A percentile compares a stretch with the other conserved stretches of the same genome.
Conservation (phyloP, 805 yeast genomes). For the Candida sanyiensis region DNA sequence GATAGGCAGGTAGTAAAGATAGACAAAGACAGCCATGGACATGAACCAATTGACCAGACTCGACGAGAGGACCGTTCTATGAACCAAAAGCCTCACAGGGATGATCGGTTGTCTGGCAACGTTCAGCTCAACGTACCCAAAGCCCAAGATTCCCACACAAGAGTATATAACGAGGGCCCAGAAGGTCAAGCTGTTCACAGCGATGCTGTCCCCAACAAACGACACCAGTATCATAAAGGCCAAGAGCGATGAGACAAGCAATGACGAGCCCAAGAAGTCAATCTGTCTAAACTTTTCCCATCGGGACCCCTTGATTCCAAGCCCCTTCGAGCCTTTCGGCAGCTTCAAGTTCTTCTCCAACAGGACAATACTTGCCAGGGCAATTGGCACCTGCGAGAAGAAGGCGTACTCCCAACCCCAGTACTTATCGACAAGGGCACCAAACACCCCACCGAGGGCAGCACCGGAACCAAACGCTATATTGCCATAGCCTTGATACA, state of each 20-base stretch:
- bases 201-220: slow-evolving; percentile 52
- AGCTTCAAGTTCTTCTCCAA: slow-evolving; percentile 33
- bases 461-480: slow-evolving; percentile 69
- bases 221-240: slow-evolving; percentile 61
- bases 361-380: slow-evolving; percentile 36
- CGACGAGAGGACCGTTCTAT: slow-evolving; percentile 57
- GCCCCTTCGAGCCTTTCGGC: slow-evolving; percentile 49
- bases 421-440: slow-evolving; percentile 47
- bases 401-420: slow-evolving; percentile 68
- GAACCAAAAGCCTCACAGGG: slow-evolving; percentile 48
- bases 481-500: slow-evolving; percentile 77
- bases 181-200: slow-evolving; percentile 41
- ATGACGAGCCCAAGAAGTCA: slow-evolving; percentile 60
- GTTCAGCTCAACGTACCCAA: slow-evolving; percentile 39
- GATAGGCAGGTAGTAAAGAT: slow-evolving; percentile 66
- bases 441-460: slow-evolving; percentile 59
- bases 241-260: slow-evolving; percentile 53
- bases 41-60: slow-evolving; percentile 61
- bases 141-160: slow-evolving; percentile 29
- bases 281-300: slow-evolving; percentile 47
- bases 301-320: slow-evolving; percentile 40
- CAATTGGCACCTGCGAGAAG: slow-evolving; percentile 46
- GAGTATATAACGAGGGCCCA: slow-evolving; percentile 31
- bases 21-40: slow-evolving; percentile 62
- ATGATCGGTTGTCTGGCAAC: slow-evolving; percentile 53